Evolutionary conservation across 805 yeast genomes (phyloP), one percentile per base, ranked within the genome.

Genomic region (Clavispora fructus): DNA sequence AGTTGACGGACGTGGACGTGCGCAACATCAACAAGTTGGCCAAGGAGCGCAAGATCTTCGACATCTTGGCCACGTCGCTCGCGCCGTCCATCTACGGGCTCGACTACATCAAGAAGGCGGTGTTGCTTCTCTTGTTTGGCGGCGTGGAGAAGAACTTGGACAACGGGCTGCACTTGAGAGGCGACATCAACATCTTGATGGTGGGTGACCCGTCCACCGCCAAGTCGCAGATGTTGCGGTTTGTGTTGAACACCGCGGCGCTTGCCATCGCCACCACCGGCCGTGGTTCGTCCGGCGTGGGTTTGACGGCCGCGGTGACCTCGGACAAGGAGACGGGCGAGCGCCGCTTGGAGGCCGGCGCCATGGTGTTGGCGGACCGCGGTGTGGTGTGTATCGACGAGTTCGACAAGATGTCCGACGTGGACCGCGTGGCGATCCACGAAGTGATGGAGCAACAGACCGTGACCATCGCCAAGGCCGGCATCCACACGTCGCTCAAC

Each of bases 371-470:
- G 52, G 99, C 98, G 11, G 99, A 94, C 68, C 75, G 97, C 54
- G 99, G 99, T 53, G 78, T 94, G 47, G 97, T 94, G 37, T 94
- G 99, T 78, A 95, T 94, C 59, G 99, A 94, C 75, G 99, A 94
- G 74, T 94, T 94, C 62, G 99, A 92, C 71, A 94, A 94, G 68
- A 94, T 94, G 99, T 84, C 87, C 51, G 99, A 94, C 65, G 80
- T 83, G 26, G 99, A 94, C 71, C 79, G 99, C 63, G 98, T 94
- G 43, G 98, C 98, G 1, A 94, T 94, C 60, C 99, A 94, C 68
- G 99, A 94, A 77, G 99, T 94, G 42, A 94, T 94, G 99, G 99
- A 94, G 72, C 99, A 94, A 70, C 99, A 94, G 67, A 94, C 99
- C 0, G 97, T 92, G 27, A 91, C 98, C 2, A 91, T 92, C 60